Conservation (phyloP, 305 asterid genomes). For the Andrographis paniculata region DNA sequence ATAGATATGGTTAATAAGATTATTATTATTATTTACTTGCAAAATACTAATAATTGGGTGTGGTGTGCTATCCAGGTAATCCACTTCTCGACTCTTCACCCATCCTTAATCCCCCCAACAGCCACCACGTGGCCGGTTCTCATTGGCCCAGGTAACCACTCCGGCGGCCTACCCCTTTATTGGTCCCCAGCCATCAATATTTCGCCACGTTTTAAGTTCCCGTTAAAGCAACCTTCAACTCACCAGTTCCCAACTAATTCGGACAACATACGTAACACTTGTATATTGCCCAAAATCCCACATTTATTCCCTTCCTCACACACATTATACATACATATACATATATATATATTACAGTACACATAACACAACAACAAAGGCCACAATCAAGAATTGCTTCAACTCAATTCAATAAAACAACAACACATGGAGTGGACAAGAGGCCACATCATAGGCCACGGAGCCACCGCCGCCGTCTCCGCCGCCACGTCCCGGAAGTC, state of each 20-base stretch:
- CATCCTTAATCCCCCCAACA: slow-evolving; percentile 3
- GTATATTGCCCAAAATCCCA: slow-evolving; percentile 15
- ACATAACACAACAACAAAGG: background rate
- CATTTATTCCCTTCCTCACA: slow-evolving; percentile 7
- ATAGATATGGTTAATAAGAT: no score
- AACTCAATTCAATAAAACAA: no score
- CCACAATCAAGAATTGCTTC: slow-evolving; percentile 19
- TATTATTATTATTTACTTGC: background rate
- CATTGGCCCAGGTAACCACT: slow-evolving; percentile 26
- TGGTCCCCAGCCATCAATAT: slow-evolving; percentile 16
- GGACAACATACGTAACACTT: slow-evolving; percentile 24
- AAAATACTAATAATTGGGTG: background rate
- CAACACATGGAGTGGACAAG: slow-evolving; percentile 55
- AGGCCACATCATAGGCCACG: slow-evolving; percentile 58
- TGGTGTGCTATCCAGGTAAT: background rate
- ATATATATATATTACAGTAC: background rate
- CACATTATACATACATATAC: slow-evolving; percentile 15
- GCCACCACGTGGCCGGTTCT: slow-evolving; percentile 23
- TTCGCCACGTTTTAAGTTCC: slow-evolving; percentile 47
- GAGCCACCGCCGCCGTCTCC: slow-evolving; percentile 59
- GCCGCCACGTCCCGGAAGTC: slow-evolving; percentile 27
- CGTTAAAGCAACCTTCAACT: slow-evolving; percentile 44
- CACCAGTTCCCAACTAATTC: slow-evolving; percentile 49
- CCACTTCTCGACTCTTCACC: slow-evolving; percentile 14
- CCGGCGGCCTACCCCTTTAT: slow-evolving; percentile 19